A percentile compares a stretch with the other conserved stretches of the same genome.
phyloP scores from a whole-genome alignment of 2,329 filamentous ascomycete genomes.

The Trichophyton benhamiae region DNA sequence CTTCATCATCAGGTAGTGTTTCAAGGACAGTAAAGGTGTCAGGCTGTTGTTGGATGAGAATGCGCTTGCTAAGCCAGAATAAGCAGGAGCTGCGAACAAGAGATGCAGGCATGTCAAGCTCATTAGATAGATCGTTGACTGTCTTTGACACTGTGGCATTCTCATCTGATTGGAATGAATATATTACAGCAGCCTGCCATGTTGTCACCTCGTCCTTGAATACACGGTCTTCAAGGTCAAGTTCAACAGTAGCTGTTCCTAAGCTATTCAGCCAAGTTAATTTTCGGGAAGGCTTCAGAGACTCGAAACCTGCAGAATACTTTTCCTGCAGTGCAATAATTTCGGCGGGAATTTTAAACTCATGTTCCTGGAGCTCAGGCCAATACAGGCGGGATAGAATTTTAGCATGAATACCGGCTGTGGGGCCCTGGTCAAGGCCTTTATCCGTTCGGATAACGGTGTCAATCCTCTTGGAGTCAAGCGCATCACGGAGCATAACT shows the following conservation, averaged over 20 bases:
- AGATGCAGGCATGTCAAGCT: constrained; percentile 43
- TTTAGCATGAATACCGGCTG: constrained; percentile 50
- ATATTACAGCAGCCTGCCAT: constrained; percentile 78
- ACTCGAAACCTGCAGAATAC: constrained; percentile 66
- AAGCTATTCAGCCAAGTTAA: constrained; percentile 78
- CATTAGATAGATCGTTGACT: constrained; percentile 34
- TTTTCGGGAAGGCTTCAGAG: constrained; percentile 70
- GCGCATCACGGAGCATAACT: constrained; percentile 91
- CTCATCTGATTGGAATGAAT: constrained; percentile 56
- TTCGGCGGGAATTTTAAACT: constrained; percentile 35
- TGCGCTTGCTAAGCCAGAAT: constrained; percentile 51
- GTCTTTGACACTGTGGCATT: constrained; percentile 28
- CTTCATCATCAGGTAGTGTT: constrained; percentile 30
- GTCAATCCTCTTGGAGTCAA: constrained; percentile 68
- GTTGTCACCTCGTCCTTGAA: constrained; percentile 60
- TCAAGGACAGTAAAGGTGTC: constrained; percentile 48
- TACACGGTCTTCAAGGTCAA: constrained; percentile 70
- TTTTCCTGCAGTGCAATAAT: constrained; percentile 48
- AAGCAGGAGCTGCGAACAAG: constrained; percentile 48
- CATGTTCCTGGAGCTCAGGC: constrained; percentile 58
- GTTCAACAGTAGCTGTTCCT: constrained; percentile 65
- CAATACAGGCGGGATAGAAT: constrained; percentile 89
- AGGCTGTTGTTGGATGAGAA: constrained; percentile 36
- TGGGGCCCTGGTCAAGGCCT: constrained; percentile 25
- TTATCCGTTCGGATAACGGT: constrained; percentile 47